A percentile compares a stretch with the other conserved stretches of the same genome.
Evolutionary conservation across 1,284 basidiomycete genomes (phyloP).

Genomic region (Ustilago hordei): DNA sequence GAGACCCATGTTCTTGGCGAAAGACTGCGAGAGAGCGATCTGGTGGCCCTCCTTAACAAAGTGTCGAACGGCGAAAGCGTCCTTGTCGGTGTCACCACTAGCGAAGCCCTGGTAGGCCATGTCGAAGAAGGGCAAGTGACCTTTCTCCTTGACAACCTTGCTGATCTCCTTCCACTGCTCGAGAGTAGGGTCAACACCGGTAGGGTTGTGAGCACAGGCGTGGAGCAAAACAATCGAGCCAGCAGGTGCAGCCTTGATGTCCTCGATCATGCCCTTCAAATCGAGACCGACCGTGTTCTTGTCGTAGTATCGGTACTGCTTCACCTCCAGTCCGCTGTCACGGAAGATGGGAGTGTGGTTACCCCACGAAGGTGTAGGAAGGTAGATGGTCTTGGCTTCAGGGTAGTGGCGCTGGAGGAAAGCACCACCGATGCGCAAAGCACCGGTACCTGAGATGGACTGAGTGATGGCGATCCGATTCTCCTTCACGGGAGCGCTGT

Average conservation of each 20-base stretch:
- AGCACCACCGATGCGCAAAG: slow-evolving; percentile 93
- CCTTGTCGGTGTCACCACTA: slow-evolving; percentile 65
- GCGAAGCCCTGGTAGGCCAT: slow-evolving; percentile 80
- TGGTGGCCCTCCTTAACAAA: slow-evolving; percentile 70
- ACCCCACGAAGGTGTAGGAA: slow-evolving; percentile 95
- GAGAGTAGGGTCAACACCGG: slow-evolving; percentile 70
- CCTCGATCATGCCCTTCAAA: slow-evolving; percentile 68
- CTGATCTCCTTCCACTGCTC: slow-evolving; percentile 69
- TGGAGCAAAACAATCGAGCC: slow-evolving; percentile 73
- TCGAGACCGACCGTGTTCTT: slow-evolving; percentile 70
- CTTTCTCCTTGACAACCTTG: slow-evolving; percentile 75
- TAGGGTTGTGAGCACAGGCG: slow-evolving; percentile 74
- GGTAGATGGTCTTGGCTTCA: slow-evolving; percentile 87
- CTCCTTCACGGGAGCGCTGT: slow-evolving; percentile 77
- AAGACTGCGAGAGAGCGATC: slow-evolving; percentile 65
- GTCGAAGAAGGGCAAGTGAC: slow-evolving; percentile 91
- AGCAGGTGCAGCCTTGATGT: slow-evolving; percentile 71
- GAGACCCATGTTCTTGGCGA: slow-evolving; percentile 70
- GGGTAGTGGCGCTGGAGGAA: slow-evolving; percentile 90
- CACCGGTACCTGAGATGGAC: slow-evolving; percentile 97
- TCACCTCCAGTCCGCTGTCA: slow-evolving; percentile 93
- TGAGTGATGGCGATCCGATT: slow-evolving; percentile 85
- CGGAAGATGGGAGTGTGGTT: slow-evolving; percentile 84
- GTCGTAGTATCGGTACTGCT: slow-evolving; percentile 78
- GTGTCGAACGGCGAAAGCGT: slow-evolving; percentile 69